Percentiles rank a stretch among this genome's conserved stretches.
Evolutionary conservation across 225 moss, liverwort and hornwort genomes (phyloP).

Genomic region (Pseudisothecium myosuroides): DNA sequence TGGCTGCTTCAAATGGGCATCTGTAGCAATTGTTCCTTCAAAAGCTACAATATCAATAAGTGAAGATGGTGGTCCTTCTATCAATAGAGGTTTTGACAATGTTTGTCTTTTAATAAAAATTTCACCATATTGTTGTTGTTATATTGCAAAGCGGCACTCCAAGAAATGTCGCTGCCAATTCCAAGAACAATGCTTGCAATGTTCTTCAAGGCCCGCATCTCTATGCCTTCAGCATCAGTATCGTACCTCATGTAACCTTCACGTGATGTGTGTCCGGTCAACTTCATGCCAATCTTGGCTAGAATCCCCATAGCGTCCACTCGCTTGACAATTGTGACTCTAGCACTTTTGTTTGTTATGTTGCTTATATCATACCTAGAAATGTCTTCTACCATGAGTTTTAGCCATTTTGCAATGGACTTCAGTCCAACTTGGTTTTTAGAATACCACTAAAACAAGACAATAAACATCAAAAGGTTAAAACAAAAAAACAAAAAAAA

Average conservation of each 20-base stretch:
- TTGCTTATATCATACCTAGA: background rate
- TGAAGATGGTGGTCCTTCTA: no score
- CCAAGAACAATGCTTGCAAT: background rate
- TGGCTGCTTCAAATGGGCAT: background rate
- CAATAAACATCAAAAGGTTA: background rate
- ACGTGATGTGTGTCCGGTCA: background rate
- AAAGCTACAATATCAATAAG: background rate
- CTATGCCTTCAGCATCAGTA: background rate
- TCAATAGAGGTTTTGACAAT: background rate
- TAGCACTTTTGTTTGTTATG: background rate
- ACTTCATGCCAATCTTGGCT: background rate
- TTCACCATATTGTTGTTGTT: background rate
- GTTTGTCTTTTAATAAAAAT: background rate
- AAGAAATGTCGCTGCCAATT: fast-evolving
- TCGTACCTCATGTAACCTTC: background rate
- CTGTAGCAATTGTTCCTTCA: background rate
- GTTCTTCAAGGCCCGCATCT: background rate
- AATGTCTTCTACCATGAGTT: background rate
- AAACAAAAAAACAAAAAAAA: background rate
- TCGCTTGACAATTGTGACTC: background rate
- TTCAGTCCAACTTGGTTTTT: background rate
- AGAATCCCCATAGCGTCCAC: background rate
- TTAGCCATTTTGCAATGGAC: background rate
- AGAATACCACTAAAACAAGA: background rate
- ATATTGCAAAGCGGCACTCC: background rate